Evolutionary conservation across 441 rosid species (phyloP).

Genomic region (Arabidopsis lyrata): DNA sequence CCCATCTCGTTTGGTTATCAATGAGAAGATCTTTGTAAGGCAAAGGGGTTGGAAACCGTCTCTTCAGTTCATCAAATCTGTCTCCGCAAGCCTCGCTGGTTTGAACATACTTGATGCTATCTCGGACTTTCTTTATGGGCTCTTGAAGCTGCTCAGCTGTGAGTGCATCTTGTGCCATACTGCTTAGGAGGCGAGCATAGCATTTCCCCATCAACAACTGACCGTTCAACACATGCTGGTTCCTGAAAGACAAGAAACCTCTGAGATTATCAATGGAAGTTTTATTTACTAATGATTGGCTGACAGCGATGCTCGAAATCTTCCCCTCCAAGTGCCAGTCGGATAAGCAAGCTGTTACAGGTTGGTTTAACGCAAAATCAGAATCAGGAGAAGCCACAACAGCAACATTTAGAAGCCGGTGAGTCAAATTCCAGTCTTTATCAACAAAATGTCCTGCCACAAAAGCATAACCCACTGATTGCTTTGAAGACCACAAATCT

Average conservation of each 20-base stretch:
- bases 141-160: constrained; percentile 45
- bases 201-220: constrained; percentile 75
- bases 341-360: constrained; percentile 69
- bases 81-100: constrained; percentile 65
- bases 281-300: constrained; percentile 54
- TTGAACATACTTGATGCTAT: constrained; percentile 69
- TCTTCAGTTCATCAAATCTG: constrained; percentile 70
- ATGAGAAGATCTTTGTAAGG: constrained; percentile 52
- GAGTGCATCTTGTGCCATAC: constrained; percentile 58
- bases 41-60: constrained; percentile 61
- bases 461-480: constrained; percentile 65
- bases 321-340: constrained; percentile 80
- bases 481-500: constrained; percentile 71
- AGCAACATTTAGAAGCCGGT: constrained; percentile 66
- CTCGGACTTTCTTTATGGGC: constrained; percentile 64
- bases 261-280: constrained; percentile 67
- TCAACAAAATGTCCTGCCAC: constrained; percentile 79
- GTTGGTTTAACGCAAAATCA: constrained; percentile 64
- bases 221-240: constrained; percentile 67
- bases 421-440: constrained; percentile 67
- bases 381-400: constrained; percentile 78
- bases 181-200: constrained; percentile 56
- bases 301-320: constrained; percentile 65
- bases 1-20: constrained; percentile 56
- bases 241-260: constrained; percentile 61